Evolutionary conservation across 257 asterid species (phyloP).

Genomic region (Solanum pinnatisectum): DNA sequence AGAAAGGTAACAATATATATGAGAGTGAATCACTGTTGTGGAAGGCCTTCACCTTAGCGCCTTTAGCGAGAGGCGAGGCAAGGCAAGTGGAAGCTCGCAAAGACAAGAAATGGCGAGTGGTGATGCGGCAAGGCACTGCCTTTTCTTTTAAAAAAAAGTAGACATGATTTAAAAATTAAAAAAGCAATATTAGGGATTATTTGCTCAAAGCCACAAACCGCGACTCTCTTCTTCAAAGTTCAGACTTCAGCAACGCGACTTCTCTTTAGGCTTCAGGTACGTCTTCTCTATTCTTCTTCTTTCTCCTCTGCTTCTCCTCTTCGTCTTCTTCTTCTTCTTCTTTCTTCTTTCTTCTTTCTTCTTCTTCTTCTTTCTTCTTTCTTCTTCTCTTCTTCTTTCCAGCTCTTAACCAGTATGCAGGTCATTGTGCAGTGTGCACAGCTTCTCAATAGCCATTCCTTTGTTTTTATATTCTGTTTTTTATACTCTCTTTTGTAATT

Average conservation of each 20-base stretch:
- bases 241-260: background rate
- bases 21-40: background rate
- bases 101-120: background rate
- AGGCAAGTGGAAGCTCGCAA: background rate
- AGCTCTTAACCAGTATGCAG: no score
- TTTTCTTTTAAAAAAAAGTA: no score
- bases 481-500: background rate
- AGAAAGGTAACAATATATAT: background rate
- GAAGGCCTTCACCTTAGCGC: background rate
- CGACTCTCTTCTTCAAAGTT: background rate
- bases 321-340: no score
- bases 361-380: no score
- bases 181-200: background rate
- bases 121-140: background rate
- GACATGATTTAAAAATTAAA: no score
- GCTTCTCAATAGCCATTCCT: no score
- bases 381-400: no score
- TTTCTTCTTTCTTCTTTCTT: no score
- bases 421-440: no score
- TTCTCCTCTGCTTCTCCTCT: background rate
- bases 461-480: background rate
- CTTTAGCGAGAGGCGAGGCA: background rate
- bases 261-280: background rate
- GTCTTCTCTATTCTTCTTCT: background rate
- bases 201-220: background rate